Conservation (phyloP, 352 stramenopile species). For the Halophytophthora polymorphica region DNA sequence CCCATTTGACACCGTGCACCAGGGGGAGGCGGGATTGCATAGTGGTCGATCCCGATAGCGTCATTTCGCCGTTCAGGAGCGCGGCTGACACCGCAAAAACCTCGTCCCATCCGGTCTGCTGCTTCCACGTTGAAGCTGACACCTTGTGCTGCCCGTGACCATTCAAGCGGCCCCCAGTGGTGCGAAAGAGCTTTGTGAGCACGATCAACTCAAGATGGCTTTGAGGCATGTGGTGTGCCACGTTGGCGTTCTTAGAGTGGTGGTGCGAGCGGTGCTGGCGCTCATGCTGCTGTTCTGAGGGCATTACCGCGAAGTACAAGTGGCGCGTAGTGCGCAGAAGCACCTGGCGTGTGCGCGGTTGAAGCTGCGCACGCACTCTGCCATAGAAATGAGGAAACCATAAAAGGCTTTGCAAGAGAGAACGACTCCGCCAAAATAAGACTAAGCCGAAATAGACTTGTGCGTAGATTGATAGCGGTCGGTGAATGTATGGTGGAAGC, state of each 20-base stretch:
- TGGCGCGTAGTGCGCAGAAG: too few species aligned
- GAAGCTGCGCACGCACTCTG: too few species aligned
- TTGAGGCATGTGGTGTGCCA: constrained; percentile 6
- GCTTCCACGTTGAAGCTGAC: constrained; percentile 26
- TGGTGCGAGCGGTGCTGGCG: background rate
- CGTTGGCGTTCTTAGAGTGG: background rate
- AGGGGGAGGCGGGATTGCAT: constrained; percentile 34
- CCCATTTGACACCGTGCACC: constrained; percentile 48
- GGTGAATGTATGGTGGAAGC: background rate
- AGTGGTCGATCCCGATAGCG: constrained; percentile 15
- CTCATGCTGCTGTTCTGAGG: background rate
- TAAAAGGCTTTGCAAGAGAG: too few species aligned
- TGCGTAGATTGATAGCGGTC: too few species aligned
- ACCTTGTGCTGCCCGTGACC: background rate
- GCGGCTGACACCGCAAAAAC: constrained; percentile 13
- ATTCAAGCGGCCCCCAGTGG: constrained; percentile 27
- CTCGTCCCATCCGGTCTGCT: constrained; percentile 35
- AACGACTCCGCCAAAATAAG: too few species aligned
- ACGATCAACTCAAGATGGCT: constrained; percentile 45
- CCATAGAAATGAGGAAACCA: too few species aligned
- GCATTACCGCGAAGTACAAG: too few species aligned
- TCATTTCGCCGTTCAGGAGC: constrained; percentile 6
- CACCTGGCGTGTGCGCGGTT: too few species aligned
- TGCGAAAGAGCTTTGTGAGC: constrained; percentile 36
- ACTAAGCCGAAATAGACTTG: too few species aligned